Percentiles rank a stretch among this genome's conserved stretches.
phyloP scores from a whole-genome alignment of 345 rosid genomes.

The Ricinus communis region DNA sequence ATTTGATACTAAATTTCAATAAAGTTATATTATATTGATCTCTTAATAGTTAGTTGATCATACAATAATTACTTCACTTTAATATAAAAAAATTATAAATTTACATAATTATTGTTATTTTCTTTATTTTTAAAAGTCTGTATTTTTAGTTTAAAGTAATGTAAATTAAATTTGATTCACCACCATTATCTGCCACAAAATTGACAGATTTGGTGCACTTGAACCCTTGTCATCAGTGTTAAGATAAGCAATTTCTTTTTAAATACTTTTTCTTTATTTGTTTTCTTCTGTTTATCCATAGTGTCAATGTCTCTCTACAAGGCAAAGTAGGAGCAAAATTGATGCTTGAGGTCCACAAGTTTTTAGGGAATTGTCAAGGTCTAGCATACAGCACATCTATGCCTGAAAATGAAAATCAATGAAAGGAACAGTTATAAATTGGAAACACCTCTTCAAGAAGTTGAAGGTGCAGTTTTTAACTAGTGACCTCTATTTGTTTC shows the following conservation, averaged over 20 bases:
- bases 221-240: neutral
- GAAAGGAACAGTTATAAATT: neutral
- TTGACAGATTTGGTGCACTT: neutral
- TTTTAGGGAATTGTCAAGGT: constrained; percentile 3
- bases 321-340: neutral
- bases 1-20: too few species aligned
- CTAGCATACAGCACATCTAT: neutral
- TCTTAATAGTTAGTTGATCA: too few species aligned
- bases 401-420: constrained; percentile 4
- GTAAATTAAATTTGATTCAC: too few species aligned
- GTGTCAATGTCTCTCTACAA: neutral
- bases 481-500: neutral
- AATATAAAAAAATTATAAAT: too few species aligned
- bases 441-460: neutral
- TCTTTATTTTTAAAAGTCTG: too few species aligned
- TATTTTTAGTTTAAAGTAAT: too few species aligned
- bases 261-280: too few species aligned
- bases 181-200: neutral
- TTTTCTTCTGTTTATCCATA: neutral
- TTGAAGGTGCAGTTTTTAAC: neutral
- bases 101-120: too few species aligned
- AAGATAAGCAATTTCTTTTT: neutral
- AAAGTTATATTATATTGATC: too few species aligned
- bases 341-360: constrained; percentile 13
- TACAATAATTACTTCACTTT: too few species aligned